Base-by-base conservation (phyloP, 1,284 basidiomycete genomes). In the Chondrostereum purpureum region DNA sequence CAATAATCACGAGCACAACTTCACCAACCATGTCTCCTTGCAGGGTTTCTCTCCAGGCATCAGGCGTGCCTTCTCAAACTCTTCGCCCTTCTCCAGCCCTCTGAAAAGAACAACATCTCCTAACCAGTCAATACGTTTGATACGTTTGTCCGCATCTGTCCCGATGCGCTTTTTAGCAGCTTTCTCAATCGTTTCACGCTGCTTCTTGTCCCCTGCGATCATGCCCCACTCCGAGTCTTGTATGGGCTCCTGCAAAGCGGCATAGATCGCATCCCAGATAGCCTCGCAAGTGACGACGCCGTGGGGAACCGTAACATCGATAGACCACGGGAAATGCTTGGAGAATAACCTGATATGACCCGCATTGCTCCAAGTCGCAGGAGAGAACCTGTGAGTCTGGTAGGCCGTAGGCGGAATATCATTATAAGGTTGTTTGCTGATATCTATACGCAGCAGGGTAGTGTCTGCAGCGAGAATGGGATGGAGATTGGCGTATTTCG, bases 171-270 rank as follows among this genome's bases (percentile, higher is more conserved):
- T 55, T 50, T 63, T 66, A 13, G 61, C 64, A 1, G 66, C 61
- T 43, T 63, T 64, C 49, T 68, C 63, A 20, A 69, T 60, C 22
- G 55, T 50, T 50, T 67, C 63, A 39, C 55, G 54, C 40, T 55
- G 43, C 47, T 64, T 66, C 50, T 63, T 60, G 34, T 67, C 62
- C n/a, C 43, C 51, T 17, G 64, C 55, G 5, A 75, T 59, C 23
- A 78, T 58, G 0, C 76, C 77, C 80, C 80, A 83, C 55, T 83
- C 81, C 3, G 77, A 78, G 48, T 82, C 77, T 2, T 52, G 68
- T 13, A 83, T 63, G 11, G 67, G 68, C 43, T 70, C 63, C 40
- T 80, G 73, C 21, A 83, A 61, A 35, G 63, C 69, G 4, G 58
- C 49, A 48, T 75, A 60, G 13, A 83, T 40, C 3, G 68, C 72